Conservation (phyloP, 1,284 basidiomycete species). For the Apiotrichum mycotoxinovorans region DNA sequence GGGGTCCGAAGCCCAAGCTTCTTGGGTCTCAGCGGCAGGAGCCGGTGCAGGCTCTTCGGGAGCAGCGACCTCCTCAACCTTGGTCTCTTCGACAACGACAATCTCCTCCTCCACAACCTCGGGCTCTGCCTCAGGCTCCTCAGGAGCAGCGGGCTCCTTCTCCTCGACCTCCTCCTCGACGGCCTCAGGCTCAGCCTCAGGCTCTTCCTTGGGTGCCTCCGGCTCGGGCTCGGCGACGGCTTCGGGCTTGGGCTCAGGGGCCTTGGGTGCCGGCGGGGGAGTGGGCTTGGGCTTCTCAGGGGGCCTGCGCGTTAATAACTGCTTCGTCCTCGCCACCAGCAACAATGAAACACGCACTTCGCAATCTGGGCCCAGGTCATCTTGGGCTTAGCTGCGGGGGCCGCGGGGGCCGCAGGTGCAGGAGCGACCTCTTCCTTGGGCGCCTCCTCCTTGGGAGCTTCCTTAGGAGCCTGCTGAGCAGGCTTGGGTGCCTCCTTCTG, state of each 20-base stretch:
- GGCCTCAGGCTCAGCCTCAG: slow-evolving; percentile 18
- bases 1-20: slow-evolving; percentile 35
- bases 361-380: slow-evolving; percentile 53
- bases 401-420: background rate
- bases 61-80: slow-evolving; percentile 16
- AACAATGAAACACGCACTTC: slow-evolving; percentile 34
- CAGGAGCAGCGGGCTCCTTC: slow-evolving; percentile 14
- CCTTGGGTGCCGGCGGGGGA: slow-evolving; percentile 56
- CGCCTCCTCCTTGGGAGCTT: background rate
- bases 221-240: slow-evolving; percentile 1
- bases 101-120: slow-evolving; percentile 27
- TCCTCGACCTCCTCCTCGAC: slow-evolving; percentile 18
- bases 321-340: background rate
- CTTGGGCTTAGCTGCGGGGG: slow-evolving; percentile 30
- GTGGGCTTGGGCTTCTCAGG: slow-evolving; percentile 49
- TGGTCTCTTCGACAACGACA: slow-evolving; percentile 15
- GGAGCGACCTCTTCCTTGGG: background rate
- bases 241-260: slow-evolving; percentile 5
- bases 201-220: slow-evolving; percentile 38
- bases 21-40: slow-evolving; percentile 6
- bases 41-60: slow-evolving; percentile 20
- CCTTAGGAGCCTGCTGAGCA: slow-evolving; percentile 15
- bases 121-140: slow-evolving; percentile 30
- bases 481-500: slow-evolving; percentile 39
- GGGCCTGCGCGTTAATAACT: slow-evolving; percentile 29